Base-by-base conservation (phyloP, 306 rosid species). In the Quercus ilex region DNA sequence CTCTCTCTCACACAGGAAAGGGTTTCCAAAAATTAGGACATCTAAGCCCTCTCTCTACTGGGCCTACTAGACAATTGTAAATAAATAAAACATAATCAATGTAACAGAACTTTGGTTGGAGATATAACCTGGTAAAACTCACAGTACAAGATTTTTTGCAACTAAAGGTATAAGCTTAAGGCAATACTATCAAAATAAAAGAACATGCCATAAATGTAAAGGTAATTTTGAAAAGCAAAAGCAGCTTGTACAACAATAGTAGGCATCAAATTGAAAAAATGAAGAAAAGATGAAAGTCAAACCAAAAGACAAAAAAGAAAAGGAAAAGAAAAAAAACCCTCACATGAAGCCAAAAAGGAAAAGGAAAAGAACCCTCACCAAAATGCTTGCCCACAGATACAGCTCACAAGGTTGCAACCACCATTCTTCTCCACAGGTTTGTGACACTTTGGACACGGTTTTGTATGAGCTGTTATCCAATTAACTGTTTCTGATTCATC, bases 401-500 rank as follows among this genome's bases (percentile, higher is more conserved):
- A 95, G 79, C 96, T 88, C 76, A 96, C 99, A 75, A 90, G 92
- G 83, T 96, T 96, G 91, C 99, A 96, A 69, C 99, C 99, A 82
- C 99, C 99, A 73, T 93, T 96, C 88, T 96, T 96, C 90, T 96
- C 98, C 72, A 96, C 99, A 1, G 93, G 89, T 87, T 96, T 96
- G 86, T 87, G 96, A 82, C 99, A 96, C 87, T 93, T 91, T 4
- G 99, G 99, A 59, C 99, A 96, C 68, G 96, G 87, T 81, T 96
- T 96, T 28, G 99, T 96, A 80, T 96, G 91, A 64, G 91, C 99
- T 8, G 99, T 93, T 69, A 96, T 93, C 99, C 99, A 96, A 80
- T 96, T 96, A 78, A 96, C 97, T 21, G 93, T 93, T 87, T 93
- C 99, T n/a, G 99, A 96, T 86, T 96, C 99, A 74, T 96, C 99